Percentiles rank a stretch among this genome's conserved stretches.
phyloP scores from a whole-genome alignment of 306 rosid species.

The Clitoria ternatea region DNA sequence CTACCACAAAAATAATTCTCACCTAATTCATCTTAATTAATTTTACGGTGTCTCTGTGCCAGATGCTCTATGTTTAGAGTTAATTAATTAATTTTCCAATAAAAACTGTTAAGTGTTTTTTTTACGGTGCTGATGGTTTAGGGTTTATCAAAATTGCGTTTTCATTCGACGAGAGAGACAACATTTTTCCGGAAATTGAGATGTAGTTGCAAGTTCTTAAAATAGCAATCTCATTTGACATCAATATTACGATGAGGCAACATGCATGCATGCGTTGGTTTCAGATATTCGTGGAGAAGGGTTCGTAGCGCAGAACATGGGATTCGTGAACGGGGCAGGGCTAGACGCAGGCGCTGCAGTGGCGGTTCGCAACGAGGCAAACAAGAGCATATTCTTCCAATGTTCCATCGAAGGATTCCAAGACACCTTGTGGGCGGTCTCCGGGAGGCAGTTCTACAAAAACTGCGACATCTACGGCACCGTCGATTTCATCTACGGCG shows the following conservation, averaged over 20 bases:
- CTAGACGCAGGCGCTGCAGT: conserved; percentile 29
- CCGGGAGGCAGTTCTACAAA: conserved; percentile 38
- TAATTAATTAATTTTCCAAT: no score
- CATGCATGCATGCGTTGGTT: no score
- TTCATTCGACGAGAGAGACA: no score
- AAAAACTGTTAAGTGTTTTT: no score
- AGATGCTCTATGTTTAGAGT: no score
- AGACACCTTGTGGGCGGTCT: conserved; percentile 37
- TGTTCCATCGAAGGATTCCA: conserved; percentile 35
- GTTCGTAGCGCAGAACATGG: conserved; percentile 32
- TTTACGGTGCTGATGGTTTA: no score
- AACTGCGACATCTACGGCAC: conserved; percentile 34
- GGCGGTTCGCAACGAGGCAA: conserved; percentile 34
- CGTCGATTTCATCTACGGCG: conserved; percentile 38
- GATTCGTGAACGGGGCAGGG: conserved; percentile 22
- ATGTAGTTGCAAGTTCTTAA: no score
- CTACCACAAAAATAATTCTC: neutral
- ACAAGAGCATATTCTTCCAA: conserved; percentile 24
- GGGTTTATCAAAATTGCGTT: no score
- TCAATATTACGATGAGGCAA: no score
- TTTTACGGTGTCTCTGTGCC: neutral
- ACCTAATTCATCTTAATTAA: conserved; percentile 9
- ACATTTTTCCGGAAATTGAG: no score
- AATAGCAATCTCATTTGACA: no score
- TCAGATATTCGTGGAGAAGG: conserved; percentile 32